These are phyloP conservation scores for Nematodospora anomalae DNA, from an alignment of 1,139 yeast species.

Conservation along the genomic window DNA sequence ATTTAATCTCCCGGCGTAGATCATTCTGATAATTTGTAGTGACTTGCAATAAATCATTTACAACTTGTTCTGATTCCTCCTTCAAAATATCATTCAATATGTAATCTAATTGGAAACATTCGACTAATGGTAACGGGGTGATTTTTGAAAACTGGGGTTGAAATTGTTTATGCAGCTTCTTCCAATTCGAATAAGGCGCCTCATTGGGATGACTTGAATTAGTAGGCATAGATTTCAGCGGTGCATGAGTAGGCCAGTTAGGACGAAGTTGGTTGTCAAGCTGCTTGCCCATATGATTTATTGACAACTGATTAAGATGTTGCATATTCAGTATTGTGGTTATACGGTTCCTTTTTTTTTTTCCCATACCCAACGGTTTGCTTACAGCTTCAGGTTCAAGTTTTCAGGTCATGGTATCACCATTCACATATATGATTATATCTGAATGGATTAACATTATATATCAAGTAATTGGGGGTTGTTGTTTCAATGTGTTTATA, in stretches of 20 bases:
- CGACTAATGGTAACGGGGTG: constrained; percentile 34
- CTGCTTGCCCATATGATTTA: no score
- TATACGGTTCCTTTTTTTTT: no score
- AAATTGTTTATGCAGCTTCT: constrained; percentile 1
- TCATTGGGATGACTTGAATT: neutral
- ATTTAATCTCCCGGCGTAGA: constrained; percentile 36
- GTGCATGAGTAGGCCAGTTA: neutral
- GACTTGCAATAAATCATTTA: constrained; percentile 33
- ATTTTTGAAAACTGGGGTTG: constrained; percentile 11
- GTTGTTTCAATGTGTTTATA: constrained; percentile 68
- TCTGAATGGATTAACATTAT: constrained; percentile 16
- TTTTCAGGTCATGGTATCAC: neutral
- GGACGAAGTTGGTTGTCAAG: no score
- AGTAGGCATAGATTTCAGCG: constrained; percentile 1
- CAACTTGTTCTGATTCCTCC: constrained; percentile 34
- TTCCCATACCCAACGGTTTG: neutral
- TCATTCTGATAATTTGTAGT: constrained; percentile 42
- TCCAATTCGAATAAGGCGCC: constrained; percentile 2
- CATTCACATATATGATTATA: constrained; percentile 4
- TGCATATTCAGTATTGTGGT: no score
- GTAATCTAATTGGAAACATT: constrained; percentile 38
- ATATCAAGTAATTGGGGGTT: constrained; percentile 64
- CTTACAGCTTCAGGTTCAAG: neutral
- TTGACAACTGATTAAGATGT: no score
- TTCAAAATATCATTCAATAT: constrained; percentile 34